Percentiles rank a stretch among this genome's conserved stretches.
These are phyloP conservation scores for Aphanomyces astaci DNA, from an alignment of 352 stramenopile genomes.

Conservation along the genomic window DNA sequence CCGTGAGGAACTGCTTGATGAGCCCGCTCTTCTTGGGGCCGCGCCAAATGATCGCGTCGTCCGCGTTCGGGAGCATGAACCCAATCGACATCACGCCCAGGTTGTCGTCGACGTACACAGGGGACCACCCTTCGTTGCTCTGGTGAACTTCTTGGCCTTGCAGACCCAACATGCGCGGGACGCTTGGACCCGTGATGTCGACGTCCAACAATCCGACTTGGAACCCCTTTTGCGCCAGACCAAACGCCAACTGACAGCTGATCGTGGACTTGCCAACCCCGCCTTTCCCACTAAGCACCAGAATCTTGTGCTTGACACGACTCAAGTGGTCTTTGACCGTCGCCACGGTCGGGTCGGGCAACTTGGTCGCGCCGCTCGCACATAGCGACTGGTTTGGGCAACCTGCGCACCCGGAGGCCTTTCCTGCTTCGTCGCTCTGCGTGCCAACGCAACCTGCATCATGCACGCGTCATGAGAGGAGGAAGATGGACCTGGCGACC, in stretches of 20 bases:
- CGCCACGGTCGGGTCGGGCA: conserved; percentile 48
- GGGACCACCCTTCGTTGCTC: conserved; percentile 97
- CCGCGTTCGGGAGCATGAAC: conserved; percentile 96
- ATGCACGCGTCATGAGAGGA: not conserved
- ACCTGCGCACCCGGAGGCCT: conserved; percentile 89
- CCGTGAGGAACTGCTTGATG: conserved; percentile 99
- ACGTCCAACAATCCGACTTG: conserved; percentile 98
- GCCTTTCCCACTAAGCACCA: conserved; percentile 99
- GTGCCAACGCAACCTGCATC: conserved; percentile 89
- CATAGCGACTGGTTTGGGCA: conserved; percentile 97
- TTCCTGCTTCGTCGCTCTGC: conserved; percentile 91
- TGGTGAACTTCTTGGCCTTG: conserved; percentile 94
- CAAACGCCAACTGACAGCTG: conserved; percentile 96
- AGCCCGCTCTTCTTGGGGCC: conserved; percentile 99
- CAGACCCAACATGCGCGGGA: conserved; percentile 95
- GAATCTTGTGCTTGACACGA: conserved; percentile 92
- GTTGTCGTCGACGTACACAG: conserved; percentile 98
- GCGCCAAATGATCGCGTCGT: conserved; percentile 99
- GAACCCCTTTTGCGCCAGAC: conserved; percentile 89
- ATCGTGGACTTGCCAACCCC: conserved; percentile 99
- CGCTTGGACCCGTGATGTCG: conserved; percentile 98
- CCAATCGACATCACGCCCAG: conserved; percentile 99
- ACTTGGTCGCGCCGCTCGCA: conserved; percentile 84
- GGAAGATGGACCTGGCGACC: not conserved
- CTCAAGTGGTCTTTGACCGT: conserved; percentile 83